A percentile compares a stretch with the other conserved stretches of the same genome.
These are phyloP conservation scores for Coniella lustricola DNA, from an alignment of 2,329 filamentous ascomycete genomes.

Conservation along the genomic window DNA sequence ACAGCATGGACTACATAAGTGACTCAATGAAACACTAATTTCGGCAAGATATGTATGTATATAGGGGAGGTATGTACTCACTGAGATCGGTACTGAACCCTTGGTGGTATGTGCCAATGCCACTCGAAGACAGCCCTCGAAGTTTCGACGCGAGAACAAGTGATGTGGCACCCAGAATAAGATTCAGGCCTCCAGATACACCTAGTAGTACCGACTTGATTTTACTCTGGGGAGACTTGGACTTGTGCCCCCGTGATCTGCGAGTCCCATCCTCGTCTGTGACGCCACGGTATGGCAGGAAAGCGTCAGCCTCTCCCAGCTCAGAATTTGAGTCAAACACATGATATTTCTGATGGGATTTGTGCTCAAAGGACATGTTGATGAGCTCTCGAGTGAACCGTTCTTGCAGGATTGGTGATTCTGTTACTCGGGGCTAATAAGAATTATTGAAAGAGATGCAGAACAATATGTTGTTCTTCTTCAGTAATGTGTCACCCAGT, in stretches of 20 bases:
- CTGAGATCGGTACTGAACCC: slow-evolving; percentile 1
- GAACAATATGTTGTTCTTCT: too few species aligned
- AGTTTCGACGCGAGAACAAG: background rate
- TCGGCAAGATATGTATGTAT: too few species aligned
- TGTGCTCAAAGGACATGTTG: background rate
- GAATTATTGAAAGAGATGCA: too few species aligned
- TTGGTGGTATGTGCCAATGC: background rate
- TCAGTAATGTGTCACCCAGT: too few species aligned
- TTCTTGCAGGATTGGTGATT: too few species aligned
- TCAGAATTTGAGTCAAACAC: background rate
- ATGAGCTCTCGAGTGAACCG: background rate
- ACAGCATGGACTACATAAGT: too few species aligned
- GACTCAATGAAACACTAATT: too few species aligned
- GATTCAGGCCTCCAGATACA: too few species aligned
- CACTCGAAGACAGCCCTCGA: background rate
- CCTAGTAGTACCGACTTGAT: too few species aligned
- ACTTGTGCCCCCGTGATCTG: background rate
- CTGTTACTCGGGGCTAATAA: too few species aligned
- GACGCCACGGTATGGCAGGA: background rate
- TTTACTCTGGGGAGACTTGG: too few species aligned
- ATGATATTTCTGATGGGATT: background rate
- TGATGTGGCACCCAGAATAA: background rate
- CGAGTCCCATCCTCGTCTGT: background rate
- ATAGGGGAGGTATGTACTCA: too few species aligned
- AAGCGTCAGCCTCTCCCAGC: background rate